phyloP scores from a whole-genome alignment of 2,329 filamentous ascomycete species.

The Aspergillus sp. region DNA sequence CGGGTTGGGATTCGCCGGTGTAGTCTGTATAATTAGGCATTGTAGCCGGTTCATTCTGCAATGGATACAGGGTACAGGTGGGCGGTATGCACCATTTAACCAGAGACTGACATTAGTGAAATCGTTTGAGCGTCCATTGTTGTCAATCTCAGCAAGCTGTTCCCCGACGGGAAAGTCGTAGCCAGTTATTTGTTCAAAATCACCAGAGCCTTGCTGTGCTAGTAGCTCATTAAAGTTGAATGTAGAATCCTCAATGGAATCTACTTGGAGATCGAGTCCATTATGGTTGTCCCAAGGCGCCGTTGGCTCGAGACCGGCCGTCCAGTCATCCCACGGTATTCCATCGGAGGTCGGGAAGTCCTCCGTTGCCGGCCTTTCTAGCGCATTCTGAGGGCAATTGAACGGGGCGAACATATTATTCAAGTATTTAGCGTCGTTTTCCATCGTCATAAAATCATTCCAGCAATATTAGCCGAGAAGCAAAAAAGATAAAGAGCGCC shows the following conservation, averaged over 20 bases:
- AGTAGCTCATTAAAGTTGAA: too few species aligned
- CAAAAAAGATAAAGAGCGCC: not conserved
- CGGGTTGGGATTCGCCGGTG: slow-evolving; percentile 44
- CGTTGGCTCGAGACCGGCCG: too few species aligned
- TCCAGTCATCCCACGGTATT: not conserved
- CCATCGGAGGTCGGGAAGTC: not conserved
- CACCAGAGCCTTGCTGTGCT: not conserved
- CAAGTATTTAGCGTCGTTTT: not conserved
- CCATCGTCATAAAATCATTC: not conserved
- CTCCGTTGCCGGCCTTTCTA: not conserved
- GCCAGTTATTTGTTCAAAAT: not conserved
- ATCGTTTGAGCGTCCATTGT: not conserved
- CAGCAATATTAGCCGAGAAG: not conserved
- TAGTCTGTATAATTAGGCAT: slow-evolving; percentile 45
- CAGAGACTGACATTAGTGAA: slow-evolving; percentile 25
- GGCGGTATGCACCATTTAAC: slow-evolving; percentile 38
- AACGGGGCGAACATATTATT: not conserved
- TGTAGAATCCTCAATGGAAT: not conserved
- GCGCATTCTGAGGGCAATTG: not conserved
- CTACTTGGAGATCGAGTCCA: not conserved
- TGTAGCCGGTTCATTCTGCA: slow-evolving; percentile 42
- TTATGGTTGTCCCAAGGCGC: not conserved
- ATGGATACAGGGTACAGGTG: slow-evolving; percentile 39
- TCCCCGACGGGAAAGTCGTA: not conserved
- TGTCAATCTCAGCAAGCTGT: not conserved